Conservation (phyloP, 768 basidiomycete species). For the Pleurotus platypus region DNA sequence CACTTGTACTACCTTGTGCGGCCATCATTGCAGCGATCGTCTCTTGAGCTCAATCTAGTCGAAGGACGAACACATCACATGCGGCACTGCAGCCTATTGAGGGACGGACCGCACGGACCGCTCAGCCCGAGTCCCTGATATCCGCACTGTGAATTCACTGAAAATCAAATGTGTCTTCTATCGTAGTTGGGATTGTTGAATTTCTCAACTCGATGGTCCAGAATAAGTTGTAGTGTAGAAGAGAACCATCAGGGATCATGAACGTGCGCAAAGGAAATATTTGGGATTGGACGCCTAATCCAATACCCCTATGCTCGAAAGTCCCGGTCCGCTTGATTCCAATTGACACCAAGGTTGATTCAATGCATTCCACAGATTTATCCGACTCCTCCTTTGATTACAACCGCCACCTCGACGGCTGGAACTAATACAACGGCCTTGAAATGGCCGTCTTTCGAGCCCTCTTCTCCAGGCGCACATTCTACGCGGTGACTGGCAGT, state of each 20-base stretch:
- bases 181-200: too few species aligned
- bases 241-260: not conserved
- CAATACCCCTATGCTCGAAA: not conserved
- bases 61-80: too few species aligned
- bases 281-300: not conserved
- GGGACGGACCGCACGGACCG: too few species aligned
- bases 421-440: not conserved
- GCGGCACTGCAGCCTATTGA: too few species aligned
- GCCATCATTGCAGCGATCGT: too few species aligned
- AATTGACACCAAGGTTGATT: not conserved
- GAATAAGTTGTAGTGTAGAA: too few species aligned
- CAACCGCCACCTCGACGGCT: not conserved
- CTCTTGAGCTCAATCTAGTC: too few species aligned
- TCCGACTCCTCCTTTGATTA: not conserved
- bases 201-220: too few species aligned
- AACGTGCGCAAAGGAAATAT: not conserved
- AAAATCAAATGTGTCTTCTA: too few species aligned
- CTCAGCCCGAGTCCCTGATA: too few species aligned
- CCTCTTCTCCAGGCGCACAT: constrained; percentile 53
- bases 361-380: not conserved
- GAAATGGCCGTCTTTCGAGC: constrained; percentile 31
- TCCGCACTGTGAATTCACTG: too few species aligned
- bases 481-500: constrained; percentile 51
- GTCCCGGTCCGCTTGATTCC: not conserved
- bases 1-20: too few species aligned